Evolutionary conservation across 805 yeast species (phyloP).

Genomic region (Vanderwaltozyma yarrowii): DNA sequence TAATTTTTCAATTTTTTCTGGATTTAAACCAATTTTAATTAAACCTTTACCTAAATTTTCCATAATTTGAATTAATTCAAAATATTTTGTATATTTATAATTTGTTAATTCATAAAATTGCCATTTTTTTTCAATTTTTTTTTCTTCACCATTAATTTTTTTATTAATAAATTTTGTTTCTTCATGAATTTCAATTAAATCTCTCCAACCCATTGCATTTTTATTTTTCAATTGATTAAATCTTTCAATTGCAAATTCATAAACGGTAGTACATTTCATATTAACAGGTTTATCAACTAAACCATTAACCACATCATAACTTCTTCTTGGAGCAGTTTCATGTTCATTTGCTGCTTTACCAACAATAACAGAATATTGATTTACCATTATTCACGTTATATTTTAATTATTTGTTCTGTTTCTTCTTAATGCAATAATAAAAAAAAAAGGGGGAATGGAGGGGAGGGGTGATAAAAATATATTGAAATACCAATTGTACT

Average conservation of each 20-base stretch:
- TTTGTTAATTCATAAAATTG: constrained; percentile 65
- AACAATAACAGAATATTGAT: constrained; percentile 42
- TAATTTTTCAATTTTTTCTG: constrained; percentile 46
- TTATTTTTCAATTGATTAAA: constrained; percentile 44
- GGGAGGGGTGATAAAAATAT: too few relatives aligned
- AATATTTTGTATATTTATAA: constrained; percentile 56
- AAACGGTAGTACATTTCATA: constrained; percentile 55
- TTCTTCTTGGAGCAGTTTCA: constrained; percentile 79
- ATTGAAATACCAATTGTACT: too few relatives aligned
- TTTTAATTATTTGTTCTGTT: too few relatives aligned
- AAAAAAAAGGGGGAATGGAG: too few relatives aligned
- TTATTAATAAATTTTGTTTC: constrained; percentile 71
- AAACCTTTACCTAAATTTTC: constrained; percentile 65
- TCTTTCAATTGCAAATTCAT: constrained; percentile 58
- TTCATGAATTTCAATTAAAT: constrained; percentile 56
- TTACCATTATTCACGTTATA: neutral
- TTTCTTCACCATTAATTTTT: constrained; percentile 65
- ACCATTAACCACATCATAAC: constrained; percentile 31
- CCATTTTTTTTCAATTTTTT: constrained; percentile 78
- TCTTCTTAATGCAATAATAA: too few relatives aligned
- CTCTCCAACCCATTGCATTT: constrained; percentile 70
- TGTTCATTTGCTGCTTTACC: constrained; percentile 58
- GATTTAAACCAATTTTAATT: constrained; percentile 56
- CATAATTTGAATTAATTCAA: constrained; percentile 41
- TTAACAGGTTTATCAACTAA: constrained; percentile 54